Evolutionary conservation across 192 early-diverging fungal genomes (phyloP).

Genomic region (Endogone sp.): DNA sequence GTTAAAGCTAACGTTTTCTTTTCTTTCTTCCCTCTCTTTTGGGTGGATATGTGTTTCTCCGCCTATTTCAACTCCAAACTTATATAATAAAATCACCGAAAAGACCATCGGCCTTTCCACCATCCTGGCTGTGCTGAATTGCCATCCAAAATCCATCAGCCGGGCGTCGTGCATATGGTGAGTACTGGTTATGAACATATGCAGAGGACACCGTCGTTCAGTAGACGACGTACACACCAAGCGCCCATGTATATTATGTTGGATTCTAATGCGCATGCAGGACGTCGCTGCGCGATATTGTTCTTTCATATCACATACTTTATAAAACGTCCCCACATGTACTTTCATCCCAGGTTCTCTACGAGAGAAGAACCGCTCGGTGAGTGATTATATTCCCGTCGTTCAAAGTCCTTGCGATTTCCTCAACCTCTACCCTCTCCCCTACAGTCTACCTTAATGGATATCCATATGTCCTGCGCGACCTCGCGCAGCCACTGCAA

Average conservation of each 20-base stretch:
- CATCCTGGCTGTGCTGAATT: slow-evolving; percentile 50
- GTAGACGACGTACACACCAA: too few species aligned
- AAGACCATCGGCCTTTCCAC: slow-evolving; percentile 45
- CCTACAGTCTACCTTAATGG: slow-evolving; percentile 55
- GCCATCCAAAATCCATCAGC: slow-evolving; percentile 31
- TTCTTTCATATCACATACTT: too few species aligned
- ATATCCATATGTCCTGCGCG: slow-evolving; percentile 56
- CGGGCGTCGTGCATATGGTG: slow-evolving; percentile 26
- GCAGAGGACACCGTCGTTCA: too few species aligned
- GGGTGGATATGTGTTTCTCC: too few species aligned
- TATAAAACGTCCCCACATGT: too few species aligned
- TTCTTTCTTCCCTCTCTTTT: background rate
- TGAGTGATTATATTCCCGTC: slow-evolving; percentile 2
- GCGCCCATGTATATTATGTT: too few species aligned
- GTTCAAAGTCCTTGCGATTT: too few species aligned
- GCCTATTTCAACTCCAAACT: too few species aligned
- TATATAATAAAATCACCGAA: too few species aligned
- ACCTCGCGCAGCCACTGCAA: slow-evolving; percentile 44
- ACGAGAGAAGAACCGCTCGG: slow-evolving; percentile 36
- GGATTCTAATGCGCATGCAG: too few species aligned
- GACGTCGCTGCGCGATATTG: too few species aligned
- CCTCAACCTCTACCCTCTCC: background rate
- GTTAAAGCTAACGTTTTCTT: background rate
- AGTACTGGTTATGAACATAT: too few species aligned
- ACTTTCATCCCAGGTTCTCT: slow-evolving; percentile 23